A percentile compares a stretch with the other conserved stretches of the same genome.
phyloP scores from a whole-genome alignment of 257 asterid genomes.

The Solanum lycopersicoides region DNA sequence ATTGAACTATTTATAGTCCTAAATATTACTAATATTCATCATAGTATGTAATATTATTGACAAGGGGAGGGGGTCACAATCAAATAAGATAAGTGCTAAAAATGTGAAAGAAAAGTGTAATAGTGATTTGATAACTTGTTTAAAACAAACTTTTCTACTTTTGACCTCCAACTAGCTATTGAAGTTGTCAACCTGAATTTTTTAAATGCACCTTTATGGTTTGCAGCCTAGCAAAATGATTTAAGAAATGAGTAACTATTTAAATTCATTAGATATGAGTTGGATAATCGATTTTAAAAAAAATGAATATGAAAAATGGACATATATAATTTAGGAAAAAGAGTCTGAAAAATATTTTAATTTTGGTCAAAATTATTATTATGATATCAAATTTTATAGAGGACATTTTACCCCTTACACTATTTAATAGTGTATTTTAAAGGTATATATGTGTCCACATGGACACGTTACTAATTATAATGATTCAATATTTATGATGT shows the following conservation, averaged over 20 bases:
- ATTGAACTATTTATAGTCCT: neutral
- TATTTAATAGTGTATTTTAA: too few relatives aligned
- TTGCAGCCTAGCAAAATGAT: neutral
- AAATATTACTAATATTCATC: neutral
- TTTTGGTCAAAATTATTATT: too few relatives aligned
- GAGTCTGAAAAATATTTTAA: too few relatives aligned
- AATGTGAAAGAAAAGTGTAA: neutral
- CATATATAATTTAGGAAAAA: too few relatives aligned
- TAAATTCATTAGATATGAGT: neutral
- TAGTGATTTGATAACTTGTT: neutral
- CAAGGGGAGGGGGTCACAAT: neutral
- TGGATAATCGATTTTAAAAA: neutral
- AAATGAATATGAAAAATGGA: neutral
- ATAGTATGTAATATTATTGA: neutral
- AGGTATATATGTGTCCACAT: too few relatives aligned
- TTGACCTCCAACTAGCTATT: neutral
- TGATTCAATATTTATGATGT: too few relatives aligned
- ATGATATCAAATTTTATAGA: too few relatives aligned
- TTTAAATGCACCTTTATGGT: neutral
- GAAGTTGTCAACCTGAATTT: neutral
- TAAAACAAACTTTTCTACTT: neutral
- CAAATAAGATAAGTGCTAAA: neutral
- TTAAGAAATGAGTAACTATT: neutral
- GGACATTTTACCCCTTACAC: too few relatives aligned
- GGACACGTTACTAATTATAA: too few relatives aligned